phyloP scores from a whole-genome alignment of 148 eudicot species.

The Camellia sinensis region DNA sequence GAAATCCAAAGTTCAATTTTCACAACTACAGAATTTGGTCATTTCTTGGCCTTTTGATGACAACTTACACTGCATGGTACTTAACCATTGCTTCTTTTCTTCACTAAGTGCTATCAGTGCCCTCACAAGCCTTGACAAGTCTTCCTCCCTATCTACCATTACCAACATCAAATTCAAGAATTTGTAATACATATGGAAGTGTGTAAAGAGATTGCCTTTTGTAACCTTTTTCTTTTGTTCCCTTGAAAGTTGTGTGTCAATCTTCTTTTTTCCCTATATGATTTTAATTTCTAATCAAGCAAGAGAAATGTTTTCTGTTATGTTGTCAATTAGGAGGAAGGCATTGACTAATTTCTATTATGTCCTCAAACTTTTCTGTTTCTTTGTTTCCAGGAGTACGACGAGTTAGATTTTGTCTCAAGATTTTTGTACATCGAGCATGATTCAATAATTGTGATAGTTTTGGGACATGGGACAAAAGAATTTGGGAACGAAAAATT shows the following conservation, averaged over 20 bases:
- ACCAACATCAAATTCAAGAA: neutral
- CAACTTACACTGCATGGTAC: slow-evolving; percentile 88
- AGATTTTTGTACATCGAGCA: too few species aligned
- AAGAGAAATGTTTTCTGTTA: neutral
- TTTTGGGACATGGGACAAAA: too few species aligned
- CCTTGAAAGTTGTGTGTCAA: slow-evolving; percentile 10
- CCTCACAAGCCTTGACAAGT: slow-evolving; percentile 50
- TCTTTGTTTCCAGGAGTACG: too few species aligned
- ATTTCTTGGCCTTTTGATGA: slow-evolving; percentile 72
- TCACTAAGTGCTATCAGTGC: slow-evolving; percentile 87
- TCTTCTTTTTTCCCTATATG: neutral
- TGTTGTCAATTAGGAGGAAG: neutral
- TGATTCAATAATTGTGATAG: too few species aligned
- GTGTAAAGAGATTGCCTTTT: slow-evolving; percentile 42
- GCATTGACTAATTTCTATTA: too few species aligned
- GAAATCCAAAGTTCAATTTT: too few species aligned
- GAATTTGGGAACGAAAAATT: too few species aligned
- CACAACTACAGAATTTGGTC: slow-evolving; percentile 83
- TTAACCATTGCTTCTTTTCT: slow-evolving; percentile 77
- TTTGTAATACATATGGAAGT: slow-evolving; percentile 31
- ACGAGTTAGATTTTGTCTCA: too few species aligned
- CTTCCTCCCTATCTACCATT: neutral
- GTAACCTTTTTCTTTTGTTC: neutral
- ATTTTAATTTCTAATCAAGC: neutral
- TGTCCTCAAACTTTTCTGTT: too few species aligned